phyloP scores from a whole-genome alignment of 108 stramenopile genomes.

The Stephanodiscus minutulus region DNA sequence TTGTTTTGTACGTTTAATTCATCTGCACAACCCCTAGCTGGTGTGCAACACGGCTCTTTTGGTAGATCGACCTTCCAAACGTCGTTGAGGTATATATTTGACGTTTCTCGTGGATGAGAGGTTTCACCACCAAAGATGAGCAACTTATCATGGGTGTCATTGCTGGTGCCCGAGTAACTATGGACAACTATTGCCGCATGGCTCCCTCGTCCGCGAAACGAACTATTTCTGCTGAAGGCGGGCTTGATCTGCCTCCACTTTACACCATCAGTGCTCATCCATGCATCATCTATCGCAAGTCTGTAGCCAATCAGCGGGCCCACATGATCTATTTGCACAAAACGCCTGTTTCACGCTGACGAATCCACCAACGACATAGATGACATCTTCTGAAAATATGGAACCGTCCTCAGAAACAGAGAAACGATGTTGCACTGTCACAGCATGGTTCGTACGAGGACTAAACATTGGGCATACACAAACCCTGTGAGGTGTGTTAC shows the following conservation, averaged over 20 bases:
- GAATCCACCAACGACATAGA: constrained; percentile 79
- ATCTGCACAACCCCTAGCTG: constrained; percentile 13
- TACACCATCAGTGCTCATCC: constrained; percentile 62
- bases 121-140: constrained; percentile 58
- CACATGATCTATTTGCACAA: constrained; percentile 70
- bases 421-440: constrained; percentile 57
- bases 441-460: constrained; percentile 65
- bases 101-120: constrained; percentile 24
- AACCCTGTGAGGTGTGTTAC: constrained; percentile 42
- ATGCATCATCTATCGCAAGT: constrained; percentile 70
- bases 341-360: constrained; percentile 47
- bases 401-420: constrained; percentile 32
- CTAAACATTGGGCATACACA: constrained; percentile 84
- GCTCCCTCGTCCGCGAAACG: constrained; percentile 47
- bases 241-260: constrained; percentile 61
- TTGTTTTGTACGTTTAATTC: not conserved
- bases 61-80: constrained; percentile 64
- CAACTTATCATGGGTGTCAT: constrained; percentile 30
- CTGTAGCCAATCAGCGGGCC: constrained; percentile 64
- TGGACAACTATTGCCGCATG: constrained; percentile 43
- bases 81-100: constrained; percentile 63
- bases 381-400: constrained; percentile 45
- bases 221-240: constrained; percentile 31
- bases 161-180: not conserved
- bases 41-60: constrained; percentile 46